Evolutionary conservation across 495 filamentous ascomycete genomes (phyloP), one percentile per base, ranked within the genome.

Genomic region (Aspergillus asperescens): DNA sequence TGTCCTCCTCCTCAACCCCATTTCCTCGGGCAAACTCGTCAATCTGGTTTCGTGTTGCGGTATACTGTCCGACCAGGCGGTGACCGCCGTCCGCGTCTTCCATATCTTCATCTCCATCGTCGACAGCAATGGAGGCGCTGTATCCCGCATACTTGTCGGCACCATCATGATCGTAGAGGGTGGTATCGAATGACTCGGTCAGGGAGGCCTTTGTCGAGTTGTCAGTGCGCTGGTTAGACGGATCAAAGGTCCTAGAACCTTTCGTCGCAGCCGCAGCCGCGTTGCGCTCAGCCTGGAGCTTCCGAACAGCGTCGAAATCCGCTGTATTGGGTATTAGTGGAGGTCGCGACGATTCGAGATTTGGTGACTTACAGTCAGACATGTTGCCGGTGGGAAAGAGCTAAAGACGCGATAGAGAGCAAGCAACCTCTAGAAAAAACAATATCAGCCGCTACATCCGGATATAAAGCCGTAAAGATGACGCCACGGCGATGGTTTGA

Each of bases 51-150:
- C 80, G 83, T 13, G 90, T 89, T 16, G 94, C 94, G 10, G 94
- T 99, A 70, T 97, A 99, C 70, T 99, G 94, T 52, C 91, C 94
- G 24, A 97, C 90, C 52, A 99, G 75, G 59, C 86, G 81, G 62
- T 87, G 81, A 48, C 77, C 83, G 56, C 72, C 83, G 64, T 89
- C 84, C 56, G 76, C 83, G 80, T 90, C 90, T 40, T 80, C 77
- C 72, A 88, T 89, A 29, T 90, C 90, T 56, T 90, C 89, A 61
- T 94, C 90, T 31, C 83, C 86, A 65, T 83, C 88, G 68, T 82
- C 84, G 9, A 81, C 81, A 32, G 93, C 86, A 58, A 99, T 93
- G 16, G 89, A 89, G 1, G 80, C 86, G 65, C 91, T 86, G 69
- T 97, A 99, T 50, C 91, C 93, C 19, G 89, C 84, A 71, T 83